These are phyloP conservation scores for Ceratocystis cacaofunesta DNA, from an alignment of 2,329 filamentous ascomycete genomes.

Conservation along the genomic window DNA sequence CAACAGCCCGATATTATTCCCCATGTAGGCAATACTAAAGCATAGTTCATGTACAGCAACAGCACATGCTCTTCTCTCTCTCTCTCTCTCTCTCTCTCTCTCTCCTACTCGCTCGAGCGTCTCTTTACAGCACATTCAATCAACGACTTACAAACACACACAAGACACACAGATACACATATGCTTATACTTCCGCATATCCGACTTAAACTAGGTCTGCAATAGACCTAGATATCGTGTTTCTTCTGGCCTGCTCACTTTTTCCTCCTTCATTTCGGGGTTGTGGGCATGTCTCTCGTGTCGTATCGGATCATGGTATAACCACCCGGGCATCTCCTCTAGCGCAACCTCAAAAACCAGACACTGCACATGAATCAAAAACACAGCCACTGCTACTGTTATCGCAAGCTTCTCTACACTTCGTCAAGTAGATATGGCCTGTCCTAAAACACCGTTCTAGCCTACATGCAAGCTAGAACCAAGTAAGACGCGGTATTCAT, in stretches of 20 bases:
- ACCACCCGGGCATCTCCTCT: neutral
- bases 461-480: neutral
- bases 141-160: no score
- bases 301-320: neutral
- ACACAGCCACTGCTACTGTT: no score
- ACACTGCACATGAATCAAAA: no score
- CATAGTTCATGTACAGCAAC: neutral
- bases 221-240: neutral
- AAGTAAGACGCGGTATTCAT: neutral
- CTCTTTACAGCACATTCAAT: no score
- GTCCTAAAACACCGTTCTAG: neutral
- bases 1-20: neutral
- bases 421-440: neutral
- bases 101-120: no score
- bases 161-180: no score
- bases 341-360: neutral
- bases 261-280: neutral
- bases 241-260: neutral
- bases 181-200: neutral
- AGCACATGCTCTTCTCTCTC: neutral
- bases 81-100: neutral
- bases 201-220: neutral
- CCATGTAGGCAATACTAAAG: neutral
- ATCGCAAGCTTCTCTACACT: neutral
- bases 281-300: neutral